phyloP scores from a whole-genome alignment of 805 yeast genomes.

The Lachancea meyersii region DNA sequence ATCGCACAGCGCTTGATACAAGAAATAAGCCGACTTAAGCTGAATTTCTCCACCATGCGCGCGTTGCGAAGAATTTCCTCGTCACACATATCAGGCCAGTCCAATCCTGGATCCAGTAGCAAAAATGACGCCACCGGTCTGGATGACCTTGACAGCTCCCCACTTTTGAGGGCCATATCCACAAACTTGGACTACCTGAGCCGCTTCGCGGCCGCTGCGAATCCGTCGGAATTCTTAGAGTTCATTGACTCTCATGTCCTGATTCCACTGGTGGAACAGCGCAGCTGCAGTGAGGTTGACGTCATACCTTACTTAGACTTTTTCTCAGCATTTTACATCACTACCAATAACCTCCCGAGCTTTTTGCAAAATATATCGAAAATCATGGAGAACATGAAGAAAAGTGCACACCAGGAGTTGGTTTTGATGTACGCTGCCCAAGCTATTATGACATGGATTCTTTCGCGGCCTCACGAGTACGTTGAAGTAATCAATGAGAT shows the following conservation, averaged over 20 bases:
- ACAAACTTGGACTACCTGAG: conserved; percentile 36
- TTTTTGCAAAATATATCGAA: conserved; percentile 38
- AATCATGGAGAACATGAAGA: conserved; percentile 34
- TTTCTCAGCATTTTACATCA: conserved; percentile 39
- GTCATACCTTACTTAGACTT: conserved; percentile 42
- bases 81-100: conserved; percentile 10
- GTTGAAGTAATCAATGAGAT: conserved; percentile 15
- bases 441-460: conserved; percentile 44
- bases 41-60: conserved; percentile 28
- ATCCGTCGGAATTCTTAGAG: conserved; percentile 39
- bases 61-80: conserved; percentile 30
- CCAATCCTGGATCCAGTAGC: neutral
- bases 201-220: conserved; percentile 45
- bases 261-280: conserved; percentile 28
- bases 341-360: conserved; percentile 32
- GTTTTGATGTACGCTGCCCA: conserved; percentile 42
- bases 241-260: conserved; percentile 25
- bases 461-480: conserved; percentile 44
- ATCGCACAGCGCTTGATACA: conserved; percentile 28
- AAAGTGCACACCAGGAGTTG: conserved; percentile 42
- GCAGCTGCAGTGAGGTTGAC: conserved; percentile 34
- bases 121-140: neutral
- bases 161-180: conserved; percentile 31
- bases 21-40: conserved; percentile 30
- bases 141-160: neutral